Percentiles rank a stretch among this genome's conserved stretches.
Conservation (phyloP, 306 rosid genomes). For the Cucumis hystrix region DNA sequence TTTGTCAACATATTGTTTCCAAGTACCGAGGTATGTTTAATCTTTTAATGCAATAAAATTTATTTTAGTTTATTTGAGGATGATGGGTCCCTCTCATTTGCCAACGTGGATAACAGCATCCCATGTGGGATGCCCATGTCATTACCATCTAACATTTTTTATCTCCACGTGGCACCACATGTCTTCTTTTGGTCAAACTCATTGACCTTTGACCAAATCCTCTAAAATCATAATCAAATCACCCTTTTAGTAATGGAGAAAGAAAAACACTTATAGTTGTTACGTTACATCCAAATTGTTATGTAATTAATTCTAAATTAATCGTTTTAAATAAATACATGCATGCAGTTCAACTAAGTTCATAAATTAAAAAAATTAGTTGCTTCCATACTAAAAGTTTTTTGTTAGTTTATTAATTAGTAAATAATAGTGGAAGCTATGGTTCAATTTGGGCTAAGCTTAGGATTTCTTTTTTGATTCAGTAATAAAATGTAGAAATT, state of each 20-base stretch:
- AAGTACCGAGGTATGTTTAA: background rate
- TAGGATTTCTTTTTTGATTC: background rate
- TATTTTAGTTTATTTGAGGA: background rate
- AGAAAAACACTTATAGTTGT: too few species aligned
- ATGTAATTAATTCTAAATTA: too few species aligned
- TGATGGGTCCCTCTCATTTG: background rate
- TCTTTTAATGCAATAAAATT: background rate
- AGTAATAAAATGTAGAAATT: background rate
- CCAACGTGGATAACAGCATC: slow-evolving; percentile 12
- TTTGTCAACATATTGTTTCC: background rate
- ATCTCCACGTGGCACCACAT: slow-evolving; percentile 12
- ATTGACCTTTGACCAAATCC: slow-evolving; percentile 9
- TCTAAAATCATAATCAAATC: background rate
- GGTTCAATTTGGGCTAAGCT: background rate
- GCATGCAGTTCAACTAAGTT: too few species aligned
- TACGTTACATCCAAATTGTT: too few species aligned
- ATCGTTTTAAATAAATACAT: too few species aligned
- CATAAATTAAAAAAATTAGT: too few species aligned
- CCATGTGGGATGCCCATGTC: slow-evolving; percentile 22
- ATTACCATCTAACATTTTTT: background rate
- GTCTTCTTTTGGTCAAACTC: slow-evolving; percentile 2
- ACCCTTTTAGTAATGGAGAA: background rate
- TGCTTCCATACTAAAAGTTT: background rate
- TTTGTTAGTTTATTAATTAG: background rate
- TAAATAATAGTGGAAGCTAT: background rate